These are phyloP conservation scores for Moelleriella libera DNA, from an alignment of 2,329 filamentous ascomycete species.

Conservation along the genomic window DNA sequence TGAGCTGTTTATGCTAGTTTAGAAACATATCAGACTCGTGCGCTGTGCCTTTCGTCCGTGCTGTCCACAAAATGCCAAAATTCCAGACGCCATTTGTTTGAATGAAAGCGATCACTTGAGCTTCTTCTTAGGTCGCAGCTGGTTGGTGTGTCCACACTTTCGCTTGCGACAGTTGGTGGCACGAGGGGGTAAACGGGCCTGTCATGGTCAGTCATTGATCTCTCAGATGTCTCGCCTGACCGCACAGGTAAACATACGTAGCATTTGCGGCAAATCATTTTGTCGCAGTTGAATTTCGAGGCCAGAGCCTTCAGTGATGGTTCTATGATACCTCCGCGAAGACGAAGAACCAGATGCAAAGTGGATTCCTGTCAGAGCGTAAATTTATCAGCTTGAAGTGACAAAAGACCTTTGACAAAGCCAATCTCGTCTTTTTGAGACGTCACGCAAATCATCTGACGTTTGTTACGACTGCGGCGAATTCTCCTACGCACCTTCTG, in stretches of 20 bases:
- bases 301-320: conserved; percentile 96
- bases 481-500: conserved; percentile 55
- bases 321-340: conserved; percentile 98
- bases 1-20: conserved; percentile 24
- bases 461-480: too few species aligned
- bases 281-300: conserved; percentile 99
- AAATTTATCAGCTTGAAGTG: neutral
- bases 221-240: neutral
- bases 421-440: too few species aligned
- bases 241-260: conserved; percentile 54
- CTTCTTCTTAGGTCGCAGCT: conserved; percentile 99
- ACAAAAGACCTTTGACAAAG: too few species aligned
- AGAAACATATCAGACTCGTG: conserved; percentile 23
- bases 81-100: conserved; percentile 30
- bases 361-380: conserved; percentile 64
- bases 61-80: conserved; percentile 24
- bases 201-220: conserved; percentile 6
- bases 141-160: conserved; percentile 99
- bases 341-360: conserved; percentile 94
- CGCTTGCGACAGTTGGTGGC: conserved; percentile 99
- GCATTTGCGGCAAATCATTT: conserved; percentile 99
- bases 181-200: conserved; percentile 83
- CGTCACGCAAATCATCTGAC: too few species aligned
- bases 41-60: conserved; percentile 20
- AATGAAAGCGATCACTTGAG: conserved; percentile 52